These are phyloP conservation scores for Medicago lupulina DNA, from an alignment of 306 rosid species.

Conservation along the genomic window DNA sequence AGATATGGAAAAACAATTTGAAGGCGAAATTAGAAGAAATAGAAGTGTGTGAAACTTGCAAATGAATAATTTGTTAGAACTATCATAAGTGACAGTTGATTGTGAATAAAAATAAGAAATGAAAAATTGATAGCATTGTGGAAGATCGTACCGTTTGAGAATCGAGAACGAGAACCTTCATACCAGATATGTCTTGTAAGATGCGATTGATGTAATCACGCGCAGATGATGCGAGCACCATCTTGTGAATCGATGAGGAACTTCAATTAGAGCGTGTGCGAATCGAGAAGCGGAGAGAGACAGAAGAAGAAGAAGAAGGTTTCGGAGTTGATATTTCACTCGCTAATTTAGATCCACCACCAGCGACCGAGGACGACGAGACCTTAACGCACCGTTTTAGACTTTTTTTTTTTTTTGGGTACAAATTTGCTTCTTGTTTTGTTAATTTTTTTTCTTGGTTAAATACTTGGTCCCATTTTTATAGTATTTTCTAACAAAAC, in stretches of 20 bases:
- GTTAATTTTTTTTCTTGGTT: too few species aligned
- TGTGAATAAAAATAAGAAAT: background rate
- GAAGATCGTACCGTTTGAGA: slow-evolving; percentile 76
- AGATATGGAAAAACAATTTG: too few species aligned
- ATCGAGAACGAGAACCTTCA: slow-evolving; percentile 97
- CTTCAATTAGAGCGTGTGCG: slow-evolving; percentile 17
- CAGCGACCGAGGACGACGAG: background rate
- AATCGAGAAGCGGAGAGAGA: slow-evolving; percentile 19
- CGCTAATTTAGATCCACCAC: background rate
- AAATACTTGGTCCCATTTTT: too few species aligned
- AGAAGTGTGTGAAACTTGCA: background rate
- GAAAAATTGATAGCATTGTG: slow-evolving; percentile 30
- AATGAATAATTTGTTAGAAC: slow-evolving; percentile 16
- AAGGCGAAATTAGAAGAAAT: background rate
- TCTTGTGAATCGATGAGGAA: slow-evolving; percentile 35
- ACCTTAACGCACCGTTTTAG: too few species aligned
- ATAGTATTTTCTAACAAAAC: too few species aligned
- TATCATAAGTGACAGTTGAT: slow-evolving; percentile 19
- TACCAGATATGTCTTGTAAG: slow-evolving; percentile 97
- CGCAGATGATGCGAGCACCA: slow-evolving; percentile 74
- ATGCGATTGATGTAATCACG: slow-evolving; percentile 91
- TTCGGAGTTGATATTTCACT: slow-evolving; percentile 2
- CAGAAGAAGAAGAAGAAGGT: background rate
- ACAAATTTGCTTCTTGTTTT: too few species aligned
- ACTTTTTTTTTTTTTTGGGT: too few species aligned